Conservation (phyloP, 2,329 filamentous ascomycete species). For the Dactylellina parvicollis region DNA sequence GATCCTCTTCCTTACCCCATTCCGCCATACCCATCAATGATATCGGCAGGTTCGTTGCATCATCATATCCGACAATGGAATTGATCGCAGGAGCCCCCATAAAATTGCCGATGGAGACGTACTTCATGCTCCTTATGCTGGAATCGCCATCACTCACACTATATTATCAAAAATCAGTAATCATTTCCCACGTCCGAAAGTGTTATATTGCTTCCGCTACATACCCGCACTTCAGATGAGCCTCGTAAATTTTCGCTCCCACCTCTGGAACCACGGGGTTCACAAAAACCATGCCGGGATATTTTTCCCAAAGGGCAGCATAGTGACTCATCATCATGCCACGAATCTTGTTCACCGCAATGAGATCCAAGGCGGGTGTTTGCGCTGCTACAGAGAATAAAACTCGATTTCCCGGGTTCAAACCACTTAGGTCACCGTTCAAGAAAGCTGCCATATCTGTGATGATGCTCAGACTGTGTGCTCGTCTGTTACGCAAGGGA, state of each 20-base stretch:
- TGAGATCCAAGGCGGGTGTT: slow-evolving; percentile 74
- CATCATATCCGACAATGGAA: slow-evolving; percentile 78
- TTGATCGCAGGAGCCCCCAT: slow-evolving; percentile 79
- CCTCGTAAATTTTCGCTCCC: slow-evolving; percentile 29
- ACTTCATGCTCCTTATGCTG: slow-evolving; percentile 82
- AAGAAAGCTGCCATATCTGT: slow-evolving; percentile 70
- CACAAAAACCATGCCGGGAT: slow-evolving; percentile 81
- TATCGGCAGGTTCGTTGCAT: slow-evolving; percentile 70
- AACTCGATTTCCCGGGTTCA: slow-evolving; percentile 75
- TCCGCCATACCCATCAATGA: slow-evolving; percentile 73
- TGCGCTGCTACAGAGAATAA: slow-evolving; percentile 73
- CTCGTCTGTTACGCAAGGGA: slow-evolving; percentile 73
- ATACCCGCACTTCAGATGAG: slow-evolving; percentile 48
- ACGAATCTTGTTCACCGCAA: slow-evolving; percentile 78
- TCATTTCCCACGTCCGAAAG: slow-evolving; percentile 19
- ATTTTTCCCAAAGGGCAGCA: slow-evolving; percentile 72
- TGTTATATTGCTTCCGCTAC: not conserved
- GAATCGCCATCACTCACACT: slow-evolving; percentile 77
- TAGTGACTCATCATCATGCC: slow-evolving; percentile 82
- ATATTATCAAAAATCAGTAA: slow-evolving; percentile 4
- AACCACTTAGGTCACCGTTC: slow-evolving; percentile 64
- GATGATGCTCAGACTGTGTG: slow-evolving; percentile 81
- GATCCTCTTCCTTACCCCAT: slow-evolving; percentile 73
- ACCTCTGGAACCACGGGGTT: slow-evolving; percentile 75
- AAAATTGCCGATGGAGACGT: slow-evolving; percentile 85